Evolutionary conservation across 2,329 filamentous ascomycete species (phyloP).

Genomic region (Hypoxylon sp.): DNA sequence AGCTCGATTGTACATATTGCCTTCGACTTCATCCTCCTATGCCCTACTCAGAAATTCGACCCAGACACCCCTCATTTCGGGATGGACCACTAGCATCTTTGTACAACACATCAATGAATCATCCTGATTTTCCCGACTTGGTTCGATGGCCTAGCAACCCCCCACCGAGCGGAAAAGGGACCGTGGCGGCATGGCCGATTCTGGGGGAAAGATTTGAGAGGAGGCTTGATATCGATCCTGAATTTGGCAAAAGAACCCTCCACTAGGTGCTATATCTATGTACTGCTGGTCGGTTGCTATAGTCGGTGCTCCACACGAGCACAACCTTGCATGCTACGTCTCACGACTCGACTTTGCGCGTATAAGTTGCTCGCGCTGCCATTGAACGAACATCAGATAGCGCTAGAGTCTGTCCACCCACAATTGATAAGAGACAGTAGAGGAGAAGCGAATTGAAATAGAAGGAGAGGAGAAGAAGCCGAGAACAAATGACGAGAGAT

Average conservation of each 20-base stretch:
- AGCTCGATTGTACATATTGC: conserved; percentile 28
- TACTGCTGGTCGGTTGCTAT: conserved; percentile 19
- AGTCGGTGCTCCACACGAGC: conserved; percentile 30
- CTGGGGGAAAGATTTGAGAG: conserved; percentile 19
- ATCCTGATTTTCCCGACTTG: conserved; percentile 47
- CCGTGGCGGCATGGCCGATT: conserved; percentile 24
- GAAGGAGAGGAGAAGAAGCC: conserved; percentile 13
- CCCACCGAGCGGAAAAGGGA: conserved; percentile 40
- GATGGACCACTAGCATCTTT: conserved; percentile 44
- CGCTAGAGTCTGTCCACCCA: conserved; percentile 18
- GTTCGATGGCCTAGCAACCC: conserved; percentile 37
- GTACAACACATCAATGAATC: conserved; percentile 50
- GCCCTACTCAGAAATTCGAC: conserved; percentile 29
- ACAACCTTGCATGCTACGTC: conserved; percentile 39
- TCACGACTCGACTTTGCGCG: conserved; percentile 25
- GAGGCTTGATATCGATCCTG: conserved; percentile 26
- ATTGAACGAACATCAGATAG: conserved; percentile 36
- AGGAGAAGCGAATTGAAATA: conserved; percentile 27
- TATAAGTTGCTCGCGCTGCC: conserved; percentile 32
- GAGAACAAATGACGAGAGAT: conserved; percentile 1
- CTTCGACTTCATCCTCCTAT: conserved; percentile 18
- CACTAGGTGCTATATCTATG: conserved; percentile 12
- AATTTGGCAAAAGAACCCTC: conserved; percentile 33
- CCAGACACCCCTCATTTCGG: conserved; percentile 44
- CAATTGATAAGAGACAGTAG: conserved; percentile 27